Percentiles rank a stretch among this genome's conserved stretches.
phyloP scores from a whole-genome alignment of 306 rosid species.

The Casuarina equisetifolia region DNA sequence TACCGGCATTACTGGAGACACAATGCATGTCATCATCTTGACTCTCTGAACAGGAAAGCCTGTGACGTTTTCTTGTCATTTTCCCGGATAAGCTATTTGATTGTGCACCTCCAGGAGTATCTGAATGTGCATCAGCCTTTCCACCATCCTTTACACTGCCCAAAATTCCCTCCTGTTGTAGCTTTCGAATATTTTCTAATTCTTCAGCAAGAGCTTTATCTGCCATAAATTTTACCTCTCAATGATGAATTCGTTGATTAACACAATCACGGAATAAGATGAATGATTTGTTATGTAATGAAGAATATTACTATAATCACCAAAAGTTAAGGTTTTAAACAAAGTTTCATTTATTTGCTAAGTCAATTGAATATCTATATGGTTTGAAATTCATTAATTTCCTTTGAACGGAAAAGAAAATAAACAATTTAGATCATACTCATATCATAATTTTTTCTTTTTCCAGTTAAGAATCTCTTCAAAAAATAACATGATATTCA shows the following conservation, averaged over 20 bases:
- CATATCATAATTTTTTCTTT: background rate
- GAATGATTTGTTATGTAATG: slow-evolving; percentile 9
- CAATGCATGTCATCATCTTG: slow-evolving; percentile 35
- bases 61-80: slow-evolving; percentile 51
- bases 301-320: slow-evolving; percentile 3
- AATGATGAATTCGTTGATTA: slow-evolving; percentile 3
- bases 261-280: slow-evolving; percentile 12
- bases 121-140: slow-evolving; percentile 14
- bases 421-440: background rate
- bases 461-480: too few relatives aligned
- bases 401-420: too few relatives aligned
- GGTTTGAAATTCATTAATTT: background rate
- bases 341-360: background rate
- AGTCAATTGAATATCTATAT: background rate
- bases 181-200: slow-evolving; percentile 54
- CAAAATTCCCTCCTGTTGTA: slow-evolving; percentile 37
- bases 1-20: slow-evolving; percentile 28
- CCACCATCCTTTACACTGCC: slow-evolving; percentile 31
- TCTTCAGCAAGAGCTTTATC: slow-evolving; percentile 67
- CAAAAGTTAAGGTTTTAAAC: slow-evolving; percentile 17
- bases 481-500: too few relatives aligned
- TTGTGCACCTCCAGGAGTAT: slow-evolving; percentile 29
- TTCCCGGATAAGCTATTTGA: slow-evolving; percentile 35
- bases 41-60: slow-evolving; percentile 37
- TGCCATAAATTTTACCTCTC: slow-evolving; percentile 40